Percentiles rank a stretch among this genome's conserved stretches.
Evolutionary conservation across 108 stramenopile species (phyloP).

Genomic region (Fistulifera pelliculosa): DNA sequence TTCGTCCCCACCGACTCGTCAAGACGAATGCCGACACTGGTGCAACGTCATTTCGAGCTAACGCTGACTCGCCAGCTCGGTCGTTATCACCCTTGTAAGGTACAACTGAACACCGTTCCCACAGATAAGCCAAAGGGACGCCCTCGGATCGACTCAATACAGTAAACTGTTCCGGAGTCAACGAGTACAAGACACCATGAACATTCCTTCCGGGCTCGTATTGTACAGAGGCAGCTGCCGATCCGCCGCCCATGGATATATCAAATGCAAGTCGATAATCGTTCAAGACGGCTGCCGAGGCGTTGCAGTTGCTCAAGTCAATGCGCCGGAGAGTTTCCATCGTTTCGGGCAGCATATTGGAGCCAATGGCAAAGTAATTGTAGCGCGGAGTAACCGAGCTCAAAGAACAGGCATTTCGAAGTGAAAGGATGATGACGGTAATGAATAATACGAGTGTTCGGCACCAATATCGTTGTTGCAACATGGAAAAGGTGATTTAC

Average conservation of each 20-base stretch:
- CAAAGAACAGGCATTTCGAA: no score
- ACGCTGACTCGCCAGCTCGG: constrained; percentile 7
- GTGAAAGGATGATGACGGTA: no score
- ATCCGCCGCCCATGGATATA: constrained; percentile 32
- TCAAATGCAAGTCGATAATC: constrained; percentile 41
- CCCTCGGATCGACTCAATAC: constrained; percentile 60
- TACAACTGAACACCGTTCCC: constrained; percentile 45
- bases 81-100: constrained; percentile 50
- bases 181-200: constrained; percentile 64
- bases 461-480: no score
- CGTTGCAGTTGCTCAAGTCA: constrained; percentile 8
- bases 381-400: constrained; percentile 7
- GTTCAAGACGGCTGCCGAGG: constrained; percentile 56
- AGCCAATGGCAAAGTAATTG: constrained; percentile 73
- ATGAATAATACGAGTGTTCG: no score
- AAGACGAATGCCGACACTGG: neutral
- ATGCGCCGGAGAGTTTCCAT: constrained; percentile 52
- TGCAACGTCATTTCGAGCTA: constrained; percentile 13
- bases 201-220: constrained; percentile 21
- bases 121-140: constrained; percentile 56
- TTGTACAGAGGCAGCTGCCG: constrained; percentile 47
- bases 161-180: constrained; percentile 57
- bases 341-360: constrained; percentile 56
- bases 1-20: neutral
- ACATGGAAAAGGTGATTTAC: no score